Evolutionary conservation across 2,329 filamentous ascomycete species (phyloP).

Genomic region (Ophiocordyceps camponoti-leonardi): DNA sequence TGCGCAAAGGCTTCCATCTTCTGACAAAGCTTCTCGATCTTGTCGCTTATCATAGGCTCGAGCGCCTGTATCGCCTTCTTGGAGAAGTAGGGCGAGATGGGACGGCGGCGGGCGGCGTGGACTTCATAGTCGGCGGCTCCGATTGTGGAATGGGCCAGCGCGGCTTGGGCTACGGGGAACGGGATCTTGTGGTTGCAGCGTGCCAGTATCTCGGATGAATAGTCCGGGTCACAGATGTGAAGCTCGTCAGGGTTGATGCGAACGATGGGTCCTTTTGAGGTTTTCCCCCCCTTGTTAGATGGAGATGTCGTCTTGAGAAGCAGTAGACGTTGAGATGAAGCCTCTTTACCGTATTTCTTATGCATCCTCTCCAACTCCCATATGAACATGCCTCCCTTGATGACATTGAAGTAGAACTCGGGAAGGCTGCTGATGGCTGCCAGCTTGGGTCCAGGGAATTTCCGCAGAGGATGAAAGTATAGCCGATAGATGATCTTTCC

Average conservation of each 20-base stretch:
- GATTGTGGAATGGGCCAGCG: not conserved
- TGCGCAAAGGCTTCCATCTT: not conserved
- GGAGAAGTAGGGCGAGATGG: not conserved
- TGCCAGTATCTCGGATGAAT: not conserved
- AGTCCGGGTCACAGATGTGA: not conserved
- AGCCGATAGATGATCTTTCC: not conserved
- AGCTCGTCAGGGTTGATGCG: not conserved
- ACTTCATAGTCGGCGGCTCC: not conserved
- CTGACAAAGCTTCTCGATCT: not conserved
- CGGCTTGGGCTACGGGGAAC: too few relatives aligned
- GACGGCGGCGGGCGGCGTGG: not conserved
- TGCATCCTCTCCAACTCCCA: conserved; percentile 9
- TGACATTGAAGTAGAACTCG: conserved; percentile 8
- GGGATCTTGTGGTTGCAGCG: not conserved
- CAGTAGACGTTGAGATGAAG: not conserved
- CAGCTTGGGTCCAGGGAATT: conserved; percentile 8
- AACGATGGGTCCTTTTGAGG: not conserved
- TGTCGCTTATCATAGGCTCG: not conserved
- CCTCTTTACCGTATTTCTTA: conserved; percentile 9
- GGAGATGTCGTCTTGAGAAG: too few relatives aligned
- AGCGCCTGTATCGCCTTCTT: not conserved
- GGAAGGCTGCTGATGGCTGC: conserved; percentile 5
- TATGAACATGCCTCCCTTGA: conserved; percentile 5
- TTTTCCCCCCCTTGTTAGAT: too few relatives aligned
- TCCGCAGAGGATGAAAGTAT: conserved; percentile 4